Base-by-base conservation (phyloP, 306 rosid species). In the Gastrolobium villosum region DNA sequence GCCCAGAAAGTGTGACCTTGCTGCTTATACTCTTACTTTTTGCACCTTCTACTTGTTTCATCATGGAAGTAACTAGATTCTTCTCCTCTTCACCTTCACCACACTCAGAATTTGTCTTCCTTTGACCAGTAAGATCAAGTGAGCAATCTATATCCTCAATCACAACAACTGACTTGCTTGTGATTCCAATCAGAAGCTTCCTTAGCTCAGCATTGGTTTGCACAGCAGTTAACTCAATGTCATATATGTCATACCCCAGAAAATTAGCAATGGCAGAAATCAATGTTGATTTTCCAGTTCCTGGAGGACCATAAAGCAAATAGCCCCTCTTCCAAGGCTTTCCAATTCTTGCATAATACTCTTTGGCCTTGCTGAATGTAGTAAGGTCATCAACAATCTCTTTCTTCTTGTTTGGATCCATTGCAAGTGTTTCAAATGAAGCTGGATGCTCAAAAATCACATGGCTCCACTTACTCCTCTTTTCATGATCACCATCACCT, bases 251-350 rank as follows among this genome's bases (percentile, higher is more conserved):
- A 62, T 88, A 90, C 36, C 70, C 49, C 5, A 90, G 52, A 28
- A 79, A 72, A 72, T 92, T 90, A 6, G 93, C 94, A 88, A 90
- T 92, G 28, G 97, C 91, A 13, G 90, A 89, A 37, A 92, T 86
- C 84, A 84, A 79, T 4, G 91, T 85, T 13, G 97, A 92, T 57
- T 92, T 92, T 5, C 94, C 94, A 2, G 93, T 92, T 15, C 97
- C 97, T 3, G 91, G 91, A 26, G 97, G 94, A 2, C 94, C 94
- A 76, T 72, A 84, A 3, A 92, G 90, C n/a, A 92, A 20, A 71
- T 92, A 90, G 14, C 93, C 97, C 13, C 91, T 75, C 64, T 90
- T 88, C 97, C 93, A 92, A 57, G 97, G 90, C 69, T 86, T 86
- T 0, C 94, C 89, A 55, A 86, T 61, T 44, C 71, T 89, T 2